Base-by-base conservation (phyloP, 2,329 filamentous ascomycete genomes). In the Calycina herbarum region DNA sequence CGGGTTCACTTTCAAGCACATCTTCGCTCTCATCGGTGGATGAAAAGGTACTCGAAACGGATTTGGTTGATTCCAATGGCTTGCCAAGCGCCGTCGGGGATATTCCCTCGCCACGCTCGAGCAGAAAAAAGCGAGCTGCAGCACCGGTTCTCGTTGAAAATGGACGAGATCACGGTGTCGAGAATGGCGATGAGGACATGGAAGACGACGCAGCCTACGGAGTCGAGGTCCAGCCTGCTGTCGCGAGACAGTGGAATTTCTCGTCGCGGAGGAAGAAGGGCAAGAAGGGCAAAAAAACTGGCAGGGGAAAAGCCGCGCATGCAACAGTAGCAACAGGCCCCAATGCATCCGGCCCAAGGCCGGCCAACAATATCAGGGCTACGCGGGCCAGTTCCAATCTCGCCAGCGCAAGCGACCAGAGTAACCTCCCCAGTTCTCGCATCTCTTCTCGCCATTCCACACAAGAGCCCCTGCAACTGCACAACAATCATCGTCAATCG, bases 21-120 rank as follows among this genome's bases (percentile, higher is more conserved):
- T 79, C 78, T n/a, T 78, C 76, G 10, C 68, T 79, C 42, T 77
- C 77, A 27, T 79, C 77, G 4, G 68, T 79, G 13, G 74, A 76
- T 61, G 74, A 75, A 59, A 62, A 72, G 6, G 63, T 75, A 11
- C 62, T 75, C 27, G 68, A 65, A 17, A 62, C 38, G 27, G 33
- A 35, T 24, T 8, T n/a, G 24, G 59, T 15, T 24, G 48, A 51
- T 33, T 29, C 20, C 20, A 35, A 45, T 61, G 40, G 45, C 58
- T 29, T 63, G 38, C 56, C 61, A 45, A 40, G 61, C n/a, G 56
- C 40, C 38, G 35, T 42, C 35, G 33, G 40, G 27, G 38, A 42
- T 27, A 24, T 54, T 13, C 48, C 48, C 48, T 54, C 48, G 20
- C 48, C 48, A 24, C 48, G 48, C 11, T 54, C 48, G 20, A 54